Percentiles rank a stretch among this genome's conserved stretches.
phyloP scores from a whole-genome alignment of 1,139 yeast species.

The Meyerozyma carpophila region DNA sequence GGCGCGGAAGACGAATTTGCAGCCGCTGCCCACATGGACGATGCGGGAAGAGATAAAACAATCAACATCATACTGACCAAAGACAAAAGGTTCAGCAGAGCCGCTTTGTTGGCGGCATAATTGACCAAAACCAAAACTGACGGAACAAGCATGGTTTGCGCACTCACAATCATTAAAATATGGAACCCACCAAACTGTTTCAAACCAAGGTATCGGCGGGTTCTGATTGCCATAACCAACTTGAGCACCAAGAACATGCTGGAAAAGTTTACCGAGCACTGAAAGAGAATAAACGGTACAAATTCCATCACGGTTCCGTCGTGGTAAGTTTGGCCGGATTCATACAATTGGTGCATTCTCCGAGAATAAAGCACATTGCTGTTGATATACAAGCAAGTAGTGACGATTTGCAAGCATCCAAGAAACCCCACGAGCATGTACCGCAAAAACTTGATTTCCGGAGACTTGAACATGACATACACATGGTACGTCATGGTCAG shows the following conservation, averaged over 20 bases:
- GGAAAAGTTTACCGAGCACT: slow-evolving; percentile 61
- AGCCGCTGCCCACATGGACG: slow-evolving; percentile 84
- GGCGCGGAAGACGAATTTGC: slow-evolving; percentile 37
- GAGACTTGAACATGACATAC: slow-evolving; percentile 56
- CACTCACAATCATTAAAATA: slow-evolving; percentile 69
- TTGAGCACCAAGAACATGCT: slow-evolving; percentile 57
- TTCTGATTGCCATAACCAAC: slow-evolving; percentile 59
- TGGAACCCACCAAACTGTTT: slow-evolving; percentile 80
- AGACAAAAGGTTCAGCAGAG: slow-evolving; percentile 13
- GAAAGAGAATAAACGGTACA: slow-evolving; percentile 57
- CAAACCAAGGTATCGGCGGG: slow-evolving; percentile 71
- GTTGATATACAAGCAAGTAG: slow-evolving; percentile 51
- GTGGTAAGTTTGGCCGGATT: background rate
- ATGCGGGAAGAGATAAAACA: slow-evolving; percentile 69
- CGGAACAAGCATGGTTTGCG: slow-evolving; percentile 81
- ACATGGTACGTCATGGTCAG: slow-evolving; percentile 67
- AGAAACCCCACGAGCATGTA: slow-evolving; percentile 34
- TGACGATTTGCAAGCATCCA: slow-evolving; percentile 38
- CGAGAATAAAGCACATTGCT: slow-evolving; percentile 1
- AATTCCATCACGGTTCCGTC: slow-evolving; percentile 30
- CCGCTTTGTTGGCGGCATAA: slow-evolving; percentile 19
- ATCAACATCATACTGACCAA: slow-evolving; percentile 25
- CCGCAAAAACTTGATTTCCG: slow-evolving; percentile 39
- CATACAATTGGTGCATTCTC: background rate
- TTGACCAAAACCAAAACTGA: slow-evolving; percentile 58